These are phyloP conservation scores for Scheffersomyces parashehatae DNA, from an alignment of 1,139 yeast genomes.

Conservation along the genomic window DNA sequence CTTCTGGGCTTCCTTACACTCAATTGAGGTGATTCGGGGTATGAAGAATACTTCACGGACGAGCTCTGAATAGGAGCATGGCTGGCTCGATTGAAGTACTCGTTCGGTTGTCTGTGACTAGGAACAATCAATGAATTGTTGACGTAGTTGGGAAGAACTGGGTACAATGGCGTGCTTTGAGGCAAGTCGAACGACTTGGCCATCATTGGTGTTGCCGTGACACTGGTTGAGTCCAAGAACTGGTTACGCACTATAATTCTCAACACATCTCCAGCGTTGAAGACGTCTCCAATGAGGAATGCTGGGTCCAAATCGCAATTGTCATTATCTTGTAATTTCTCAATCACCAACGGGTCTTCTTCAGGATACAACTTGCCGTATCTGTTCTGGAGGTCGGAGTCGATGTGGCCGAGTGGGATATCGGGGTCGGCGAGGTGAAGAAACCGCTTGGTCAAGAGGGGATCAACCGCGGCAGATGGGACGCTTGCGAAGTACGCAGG, in stretches of 20 bases:
- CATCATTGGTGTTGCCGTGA: conserved; percentile 4
- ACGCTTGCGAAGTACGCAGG: conserved; percentile 24
- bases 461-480: conserved; percentile 13
- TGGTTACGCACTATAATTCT: conserved; percentile 50
- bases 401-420: conserved; percentile 46
- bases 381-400: conserved; percentile 50
- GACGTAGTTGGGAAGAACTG: conserved; percentile 13
- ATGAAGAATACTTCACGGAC: neutral
- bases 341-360: conserved; percentile 51
- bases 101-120: neutral
- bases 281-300: conserved; percentile 61
- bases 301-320: conserved; percentile 80
- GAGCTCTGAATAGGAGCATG: neutral
- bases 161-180: conserved; percentile 11
- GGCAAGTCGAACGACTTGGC: conserved; percentile 8
- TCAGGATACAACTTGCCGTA: conserved; percentile 65
- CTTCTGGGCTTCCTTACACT: conserved; percentile 1
- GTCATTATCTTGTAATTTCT: conserved; percentile 61
- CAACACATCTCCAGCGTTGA: conserved; percentile 54
- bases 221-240: conserved; percentile 4
- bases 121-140: neutral
- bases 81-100: neutral
- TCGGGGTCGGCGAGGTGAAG: conserved; percentile 58
- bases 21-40: neutral
- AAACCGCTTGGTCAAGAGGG: conserved; percentile 31